Percentiles rank a stretch among this genome's conserved stretches.
Evolutionary conservation across 208 protist genomes (phyloP).

Genomic region (Herpetomonas samuelpessoai): DNA sequence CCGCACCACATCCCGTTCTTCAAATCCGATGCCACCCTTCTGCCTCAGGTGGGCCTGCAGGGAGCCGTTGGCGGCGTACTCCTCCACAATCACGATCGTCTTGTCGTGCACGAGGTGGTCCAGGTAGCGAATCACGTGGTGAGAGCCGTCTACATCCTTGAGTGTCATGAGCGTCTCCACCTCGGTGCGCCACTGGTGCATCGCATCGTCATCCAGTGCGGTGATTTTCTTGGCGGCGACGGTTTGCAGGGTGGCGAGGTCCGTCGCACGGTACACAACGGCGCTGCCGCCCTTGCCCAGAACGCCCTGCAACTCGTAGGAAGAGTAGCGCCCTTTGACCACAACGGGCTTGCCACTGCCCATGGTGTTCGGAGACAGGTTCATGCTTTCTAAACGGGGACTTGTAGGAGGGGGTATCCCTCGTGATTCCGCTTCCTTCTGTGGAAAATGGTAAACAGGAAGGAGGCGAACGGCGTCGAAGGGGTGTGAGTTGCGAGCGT

Average conservation of each 20-base stretch:
- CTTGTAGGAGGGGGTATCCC: too few relatives aligned
- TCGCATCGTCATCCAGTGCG: constrained; percentile 31
- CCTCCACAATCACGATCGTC: constrained; percentile 62
- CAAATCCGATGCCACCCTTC: constrained; percentile 15
- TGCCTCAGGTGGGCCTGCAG: constrained; percentile 39
- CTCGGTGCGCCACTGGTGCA: constrained; percentile 64
- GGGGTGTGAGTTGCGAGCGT: too few relatives aligned
- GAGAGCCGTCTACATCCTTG: constrained; percentile 14
- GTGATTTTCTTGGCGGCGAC: constrained; percentile 79
- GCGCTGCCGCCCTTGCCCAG: constrained; percentile 77
- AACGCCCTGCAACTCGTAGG: constrained; percentile 68
- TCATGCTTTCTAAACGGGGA: too few relatives aligned
- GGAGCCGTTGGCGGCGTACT: constrained; percentile 70
- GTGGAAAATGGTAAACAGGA: too few relatives aligned
- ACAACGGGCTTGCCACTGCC: constrained; percentile 24
- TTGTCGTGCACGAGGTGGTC: constrained; percentile 72
- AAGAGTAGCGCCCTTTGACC: constrained; percentile 78
- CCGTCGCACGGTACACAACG: constrained; percentile 64
- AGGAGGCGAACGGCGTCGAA: too few relatives aligned
- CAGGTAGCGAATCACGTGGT: constrained; percentile 72
- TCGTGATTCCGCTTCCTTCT: too few relatives aligned
- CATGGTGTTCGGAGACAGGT: neutral
- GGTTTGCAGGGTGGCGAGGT: constrained; percentile 32
- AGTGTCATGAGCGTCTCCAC: constrained; percentile 64
- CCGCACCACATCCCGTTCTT: constrained; percentile 29